Percentiles rank a stretch among this genome's conserved stretches.
Conservation (phyloP, 1,284 basidiomycete genomes). For the Sporisorium scitamineum region DNA sequence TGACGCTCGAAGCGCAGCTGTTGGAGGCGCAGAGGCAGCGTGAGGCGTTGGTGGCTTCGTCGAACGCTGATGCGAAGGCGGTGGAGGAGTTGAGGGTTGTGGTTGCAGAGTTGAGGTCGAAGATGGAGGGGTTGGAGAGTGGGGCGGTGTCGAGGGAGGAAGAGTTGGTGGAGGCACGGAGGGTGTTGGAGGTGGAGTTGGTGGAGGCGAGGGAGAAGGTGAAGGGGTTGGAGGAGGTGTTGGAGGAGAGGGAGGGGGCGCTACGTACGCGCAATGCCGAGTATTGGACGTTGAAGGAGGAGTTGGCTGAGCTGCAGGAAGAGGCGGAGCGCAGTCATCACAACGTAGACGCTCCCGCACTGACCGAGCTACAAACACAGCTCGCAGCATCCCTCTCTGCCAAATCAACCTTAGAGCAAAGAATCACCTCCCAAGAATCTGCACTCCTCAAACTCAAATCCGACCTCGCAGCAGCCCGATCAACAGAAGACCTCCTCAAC, state of each 20-base stretch:
- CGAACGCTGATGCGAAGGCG: not conserved
- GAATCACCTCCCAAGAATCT: conserved; percentile 13
- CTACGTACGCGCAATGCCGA: conserved; percentile 37
- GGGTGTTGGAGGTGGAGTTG: conserved; percentile 2
- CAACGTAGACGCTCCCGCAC: not conserved
- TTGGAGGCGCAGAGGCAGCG: not conserved
- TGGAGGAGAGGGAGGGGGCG: conserved; percentile 23
- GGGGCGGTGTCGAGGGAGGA: not conserved
- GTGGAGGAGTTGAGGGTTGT: not conserved
- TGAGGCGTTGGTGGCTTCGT: not conserved
- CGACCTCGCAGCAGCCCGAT: conserved; percentile 14
- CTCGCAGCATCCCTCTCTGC: not conserved
- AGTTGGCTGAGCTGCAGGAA: conserved; percentile 56
- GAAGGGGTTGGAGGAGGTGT: conserved; percentile 13
- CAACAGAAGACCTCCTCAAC: conserved; percentile 42
- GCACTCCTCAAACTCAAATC: conserved; percentile 23
- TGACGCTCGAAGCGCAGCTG: conserved; percentile 19
- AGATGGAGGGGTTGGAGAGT: not conserved
- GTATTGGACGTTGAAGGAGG: conserved; percentile 58
- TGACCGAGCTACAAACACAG: conserved; percentile 2
- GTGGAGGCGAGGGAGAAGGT: conserved; percentile 2
- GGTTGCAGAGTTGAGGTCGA: not conserved
- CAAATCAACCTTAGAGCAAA: not conserved
- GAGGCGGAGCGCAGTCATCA: conserved; percentile 20
- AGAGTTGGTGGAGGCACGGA: not conserved